These are phyloP conservation scores for Phytophthora sp. DNA, from an alignment of 352 stramenopile genomes.

Conservation along the genomic window DNA sequence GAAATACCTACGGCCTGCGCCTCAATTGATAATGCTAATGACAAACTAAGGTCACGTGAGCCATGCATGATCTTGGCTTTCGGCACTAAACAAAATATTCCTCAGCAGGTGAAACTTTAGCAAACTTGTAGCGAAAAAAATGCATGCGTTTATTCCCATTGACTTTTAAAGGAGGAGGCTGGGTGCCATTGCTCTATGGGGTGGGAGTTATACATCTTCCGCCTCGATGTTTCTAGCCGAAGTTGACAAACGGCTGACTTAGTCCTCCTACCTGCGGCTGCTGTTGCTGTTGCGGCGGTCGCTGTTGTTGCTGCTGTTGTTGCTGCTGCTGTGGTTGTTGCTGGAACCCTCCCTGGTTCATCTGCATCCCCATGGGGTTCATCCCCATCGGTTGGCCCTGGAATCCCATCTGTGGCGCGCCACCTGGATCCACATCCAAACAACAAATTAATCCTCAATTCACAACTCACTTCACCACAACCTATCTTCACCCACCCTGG, in stretches of 20 bases:
- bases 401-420: constrained; percentile 54
- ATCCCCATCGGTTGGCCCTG: constrained; percentile 58
- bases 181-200: constrained; percentile 34
- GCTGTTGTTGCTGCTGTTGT: constrained; percentile 34
- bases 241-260: constrained; percentile 84
- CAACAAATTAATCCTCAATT: background rate
- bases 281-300: constrained; percentile 27
- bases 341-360: constrained; percentile 66
- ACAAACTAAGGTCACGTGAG: too few relatives aligned
- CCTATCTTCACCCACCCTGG: constrained; percentile 45
- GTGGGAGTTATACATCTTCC: constrained; percentile 30
- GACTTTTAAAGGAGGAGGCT: constrained; percentile 11
- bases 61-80: background rate
- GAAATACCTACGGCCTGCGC: constrained; percentile 23
- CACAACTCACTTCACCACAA: background rate
- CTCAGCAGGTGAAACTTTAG: background rate
- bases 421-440: constrained; percentile 27
- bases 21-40: background rate
- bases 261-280: constrained; percentile 52
- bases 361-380: constrained; percentile 65
- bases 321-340: constrained; percentile 49
- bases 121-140: constrained; percentile 7
- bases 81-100: background rate
- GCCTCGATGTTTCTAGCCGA: constrained; percentile 41
- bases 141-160: constrained; percentile 32